These are phyloP conservation scores for Mortierella sp. DNA, from an alignment of 371 early-diverging fungal genomes.

Conservation along the genomic window DNA sequence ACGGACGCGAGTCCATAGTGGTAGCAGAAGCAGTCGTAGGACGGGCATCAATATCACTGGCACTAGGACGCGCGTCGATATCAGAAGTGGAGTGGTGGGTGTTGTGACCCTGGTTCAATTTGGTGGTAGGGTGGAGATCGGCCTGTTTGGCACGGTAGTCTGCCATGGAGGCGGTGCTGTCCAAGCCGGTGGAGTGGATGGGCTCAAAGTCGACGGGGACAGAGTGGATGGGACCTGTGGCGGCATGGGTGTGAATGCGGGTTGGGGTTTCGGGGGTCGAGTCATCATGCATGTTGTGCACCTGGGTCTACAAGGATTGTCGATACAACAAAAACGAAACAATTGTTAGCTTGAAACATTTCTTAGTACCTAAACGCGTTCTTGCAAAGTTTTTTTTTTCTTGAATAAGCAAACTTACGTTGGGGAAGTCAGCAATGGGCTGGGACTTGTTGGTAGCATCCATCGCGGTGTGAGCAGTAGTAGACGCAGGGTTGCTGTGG, in stretches of 20 bases:
- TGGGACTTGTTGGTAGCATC: not conserved
- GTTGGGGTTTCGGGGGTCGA: not conserved
- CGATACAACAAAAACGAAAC: not conserved
- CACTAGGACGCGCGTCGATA: not conserved
- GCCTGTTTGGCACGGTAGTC: constrained; percentile 19
- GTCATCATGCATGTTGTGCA: not conserved
- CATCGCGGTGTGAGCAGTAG: not conserved
- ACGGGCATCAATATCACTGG: not conserved
- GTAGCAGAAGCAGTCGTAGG: not conserved
- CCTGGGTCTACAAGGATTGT: not conserved
- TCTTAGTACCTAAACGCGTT: not conserved
- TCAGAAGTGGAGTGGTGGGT: not conserved
- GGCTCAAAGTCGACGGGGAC: constrained; percentile 7
- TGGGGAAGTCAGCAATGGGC: not conserved
- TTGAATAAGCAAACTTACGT: not conserved
- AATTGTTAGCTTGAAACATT: not conserved
- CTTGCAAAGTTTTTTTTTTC: too few relatives aligned
- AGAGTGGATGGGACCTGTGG: not conserved
- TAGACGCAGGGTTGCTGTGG: too few relatives aligned
- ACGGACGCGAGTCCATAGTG: not conserved
- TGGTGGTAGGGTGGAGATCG: constrained; percentile 24
- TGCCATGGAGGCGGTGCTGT: not conserved
- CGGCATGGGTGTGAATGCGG: not conserved
- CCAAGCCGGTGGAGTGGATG: constrained; percentile 19
- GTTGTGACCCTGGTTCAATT: constrained; percentile 18